These are phyloP conservation scores for Trifolium subterraneum DNA, from an alignment of 306 rosid species.

Conservation along the genomic window DNA sequence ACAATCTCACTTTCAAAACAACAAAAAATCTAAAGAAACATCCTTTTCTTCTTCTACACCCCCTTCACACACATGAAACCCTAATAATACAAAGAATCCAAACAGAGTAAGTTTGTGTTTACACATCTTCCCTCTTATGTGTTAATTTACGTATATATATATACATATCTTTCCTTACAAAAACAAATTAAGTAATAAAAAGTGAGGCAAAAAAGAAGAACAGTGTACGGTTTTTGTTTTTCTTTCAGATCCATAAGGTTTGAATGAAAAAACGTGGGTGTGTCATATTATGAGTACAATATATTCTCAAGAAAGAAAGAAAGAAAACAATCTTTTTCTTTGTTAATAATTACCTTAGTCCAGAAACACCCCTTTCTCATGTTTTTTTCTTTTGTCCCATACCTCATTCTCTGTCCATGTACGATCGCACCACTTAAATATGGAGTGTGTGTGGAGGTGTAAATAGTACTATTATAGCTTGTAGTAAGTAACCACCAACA, in stretches of 20 bases:
- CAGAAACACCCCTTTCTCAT: conserved; percentile 29
- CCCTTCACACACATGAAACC: conserved; percentile 43
- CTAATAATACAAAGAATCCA: conserved; percentile 39
- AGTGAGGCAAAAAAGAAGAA: conserved; percentile 11
- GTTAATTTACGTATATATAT: conserved; percentile 35
- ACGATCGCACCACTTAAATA: conserved; percentile 4
- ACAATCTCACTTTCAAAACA: conserved; percentile 53
- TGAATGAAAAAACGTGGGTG: conserved; percentile 13
- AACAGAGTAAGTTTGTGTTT: conserved; percentile 33
- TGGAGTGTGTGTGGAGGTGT: background rate
- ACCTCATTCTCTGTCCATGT: conserved; percentile 32
- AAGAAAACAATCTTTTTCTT: conserved; percentile 29
- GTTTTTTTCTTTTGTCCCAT: conserved; percentile 40
- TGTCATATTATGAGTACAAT: conserved; percentile 16
- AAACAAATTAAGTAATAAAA: conserved; percentile 52
- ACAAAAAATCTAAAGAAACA: conserved; percentile 48
- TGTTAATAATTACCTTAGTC: conserved; percentile 28
- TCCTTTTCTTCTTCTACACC: conserved; percentile 29
- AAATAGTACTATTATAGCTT: background rate
- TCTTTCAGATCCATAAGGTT: conserved; percentile 40
- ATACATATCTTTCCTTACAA: background rate
- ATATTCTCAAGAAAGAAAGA: conserved; percentile 30
- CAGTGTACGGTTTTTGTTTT: conserved; percentile 42
- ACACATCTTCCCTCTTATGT: conserved; percentile 34
- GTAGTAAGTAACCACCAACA: background rate